A percentile compares a stretch with the other conserved stretches of the same genome.
Conservation (phyloP, 2,329 filamentous ascomycete species). For the Xylariaceae sp. region DNA sequence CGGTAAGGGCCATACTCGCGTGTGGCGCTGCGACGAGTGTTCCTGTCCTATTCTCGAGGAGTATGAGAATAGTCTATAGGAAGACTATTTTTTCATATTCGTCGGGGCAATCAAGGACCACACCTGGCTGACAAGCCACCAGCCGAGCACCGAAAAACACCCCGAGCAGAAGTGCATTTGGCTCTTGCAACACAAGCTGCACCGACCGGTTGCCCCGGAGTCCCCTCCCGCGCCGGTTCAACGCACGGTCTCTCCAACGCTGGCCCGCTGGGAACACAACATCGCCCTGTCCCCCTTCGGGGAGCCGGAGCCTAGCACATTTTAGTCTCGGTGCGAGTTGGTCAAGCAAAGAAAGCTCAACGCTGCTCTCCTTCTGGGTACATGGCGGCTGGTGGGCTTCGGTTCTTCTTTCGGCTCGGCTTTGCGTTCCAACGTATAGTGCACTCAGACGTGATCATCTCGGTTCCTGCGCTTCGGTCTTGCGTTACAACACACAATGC, state of each 20-base stretch:
- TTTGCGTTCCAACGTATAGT: too few species aligned
- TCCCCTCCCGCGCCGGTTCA: too few species aligned
- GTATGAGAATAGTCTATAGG: not conserved
- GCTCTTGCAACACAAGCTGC: not conserved
- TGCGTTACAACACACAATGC: too few species aligned
- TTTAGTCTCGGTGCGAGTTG: not conserved
- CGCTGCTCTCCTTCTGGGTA: too few species aligned
- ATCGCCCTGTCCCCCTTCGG: too few species aligned
- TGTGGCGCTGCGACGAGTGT: conserved; percentile 9
- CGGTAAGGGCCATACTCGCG: not conserved
- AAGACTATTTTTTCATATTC: conserved; percentile 4
- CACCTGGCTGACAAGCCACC: conserved; percentile 1
- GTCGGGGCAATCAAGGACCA: conserved; percentile 4
- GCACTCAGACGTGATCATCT: too few species aligned
- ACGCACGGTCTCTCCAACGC: too few species aligned
- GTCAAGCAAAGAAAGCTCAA: not conserved
- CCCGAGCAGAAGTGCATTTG: not conserved
- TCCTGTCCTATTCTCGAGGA: conserved; percentile 1
- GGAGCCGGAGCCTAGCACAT: not conserved
- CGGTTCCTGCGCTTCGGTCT: too few species aligned
- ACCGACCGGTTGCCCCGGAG: not conserved
- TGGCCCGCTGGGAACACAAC: too few species aligned
- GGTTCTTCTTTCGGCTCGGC: too few species aligned
- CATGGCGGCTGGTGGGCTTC: too few species aligned
- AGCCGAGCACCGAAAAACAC: conserved; percentile 1